Evolutionary conservation across 2,329 filamentous ascomycete genomes (phyloP).

Genomic region (Rosellinia necatrix): DNA sequence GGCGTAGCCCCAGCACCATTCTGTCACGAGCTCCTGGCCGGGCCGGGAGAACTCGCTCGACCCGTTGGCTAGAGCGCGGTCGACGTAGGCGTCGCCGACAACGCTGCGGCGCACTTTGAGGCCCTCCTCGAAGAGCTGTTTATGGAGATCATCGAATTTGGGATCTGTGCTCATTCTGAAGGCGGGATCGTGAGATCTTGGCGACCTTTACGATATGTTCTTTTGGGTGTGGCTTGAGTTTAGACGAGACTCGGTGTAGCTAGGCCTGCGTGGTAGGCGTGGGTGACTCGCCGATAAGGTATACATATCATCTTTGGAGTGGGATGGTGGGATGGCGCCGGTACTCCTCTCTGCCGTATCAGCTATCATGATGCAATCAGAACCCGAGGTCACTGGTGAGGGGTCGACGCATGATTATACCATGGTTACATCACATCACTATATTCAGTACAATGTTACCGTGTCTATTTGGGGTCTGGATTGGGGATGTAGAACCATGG

Average conservation of each 20-base stretch:
- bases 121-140: slow-evolving; percentile 64
- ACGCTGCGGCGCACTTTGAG: slow-evolving; percentile 64
- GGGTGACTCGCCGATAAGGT: neutral
- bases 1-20: slow-evolving; percentile 66
- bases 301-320: no score
- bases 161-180: slow-evolving; percentile 32
- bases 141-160: slow-evolving; percentile 47
- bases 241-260: neutral
- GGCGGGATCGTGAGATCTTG: neutral
- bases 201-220: neutral
- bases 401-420: slow-evolving; percentile 6
- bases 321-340: no score
- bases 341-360: neutral
- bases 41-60: slow-evolving; percentile 63
- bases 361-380: neutral
- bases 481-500: neutral
- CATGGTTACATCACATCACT: slow-evolving; percentile 12
- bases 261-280: neutral
- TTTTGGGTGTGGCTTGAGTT: neutral
- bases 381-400: slow-evolving; percentile 1
- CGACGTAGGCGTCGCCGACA: slow-evolving; percentile 65
- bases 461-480: neutral
- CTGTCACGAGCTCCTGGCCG: slow-evolving; percentile 66
- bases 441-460: slow-evolving; percentile 4
- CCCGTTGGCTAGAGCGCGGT: slow-evolving; percentile 58